Evolutionary conservation across 164 flowering plant species (phyloP).

Genomic region (Tetracentron sinense): DNA sequence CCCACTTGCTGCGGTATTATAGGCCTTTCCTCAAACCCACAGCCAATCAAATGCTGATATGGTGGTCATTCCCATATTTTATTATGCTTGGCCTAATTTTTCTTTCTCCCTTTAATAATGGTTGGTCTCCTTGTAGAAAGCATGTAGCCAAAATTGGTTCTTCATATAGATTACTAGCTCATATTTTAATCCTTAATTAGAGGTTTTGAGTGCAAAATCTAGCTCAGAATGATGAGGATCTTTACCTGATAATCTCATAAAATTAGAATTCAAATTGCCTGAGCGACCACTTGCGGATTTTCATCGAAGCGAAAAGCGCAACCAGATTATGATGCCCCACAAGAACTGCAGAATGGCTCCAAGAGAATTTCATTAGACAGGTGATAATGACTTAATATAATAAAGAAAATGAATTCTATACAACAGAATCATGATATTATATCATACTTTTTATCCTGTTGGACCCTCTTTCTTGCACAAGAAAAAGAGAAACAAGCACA

Average conservation of each 20-base stretch:
- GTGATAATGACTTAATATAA: too few species aligned
- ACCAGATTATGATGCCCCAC: too few species aligned
- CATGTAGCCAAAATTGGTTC: slow-evolving; percentile 21
- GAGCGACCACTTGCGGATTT: background rate
- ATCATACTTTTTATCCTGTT: too few species aligned
- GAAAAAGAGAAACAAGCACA: too few species aligned
- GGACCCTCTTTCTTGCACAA: too few species aligned
- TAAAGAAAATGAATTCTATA: too few species aligned
- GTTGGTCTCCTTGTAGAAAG: slow-evolving; percentile 38
- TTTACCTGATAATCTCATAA: background rate
- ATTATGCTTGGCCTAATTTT: slow-evolving; percentile 13
- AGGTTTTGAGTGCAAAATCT: slow-evolving; percentile 19
- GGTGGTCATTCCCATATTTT: background rate
- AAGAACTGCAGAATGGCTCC: too few species aligned
- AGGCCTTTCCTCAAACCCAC: background rate
- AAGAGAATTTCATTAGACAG: too few species aligned
- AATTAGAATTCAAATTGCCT: too few species aligned
- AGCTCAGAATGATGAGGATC: slow-evolving; percentile 18
- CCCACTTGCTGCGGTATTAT: slow-evolving; percentile 8
- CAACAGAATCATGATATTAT: too few species aligned
- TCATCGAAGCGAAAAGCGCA: background rate
- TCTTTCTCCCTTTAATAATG: slow-evolving; percentile 14
- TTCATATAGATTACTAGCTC: background rate
- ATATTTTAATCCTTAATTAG: slow-evolving; percentile 5
- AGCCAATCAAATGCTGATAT: slow-evolving; percentile 15